Evolutionary conservation across 768 basidiomycete species (phyloP), one percentile per base, ranked within the genome.

Genomic region (Rhizopogon salebrosus): DNA sequence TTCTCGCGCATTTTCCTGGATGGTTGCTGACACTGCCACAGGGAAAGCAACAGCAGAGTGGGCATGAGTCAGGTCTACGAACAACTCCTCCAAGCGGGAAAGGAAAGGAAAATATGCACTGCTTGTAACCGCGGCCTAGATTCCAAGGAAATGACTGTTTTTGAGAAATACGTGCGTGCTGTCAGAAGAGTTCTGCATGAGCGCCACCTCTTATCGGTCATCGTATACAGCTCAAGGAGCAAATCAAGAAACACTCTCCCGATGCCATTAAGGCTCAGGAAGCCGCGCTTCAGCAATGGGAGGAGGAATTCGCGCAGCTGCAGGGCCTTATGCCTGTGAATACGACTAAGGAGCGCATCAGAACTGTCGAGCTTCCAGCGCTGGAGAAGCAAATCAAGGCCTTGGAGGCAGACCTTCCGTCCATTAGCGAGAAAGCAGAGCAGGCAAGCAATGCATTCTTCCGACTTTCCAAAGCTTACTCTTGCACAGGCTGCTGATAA

Each of bases 81-180:
- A 52, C 64, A 65, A 1, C 59, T 90, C 27, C 73, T 92, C 37
- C 69, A 72, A 14, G 65, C 69, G 1, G 90, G 87, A 31, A 80
- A 80, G 62, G 71, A 75, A 46, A 80, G 85, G 56, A 84, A 87
- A 61, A 67, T 75, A 0, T 99, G 95, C 61, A 73, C 80, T 10
- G 84, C 83, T 7, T 98, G 95, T 64, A 82, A 84, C 59, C 80
- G 94, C 1, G 74, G 73, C 36, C 70, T 98, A 62, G 71, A 78
- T 20, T 76, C 78, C 24, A 61, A 64, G 2, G 84, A 85, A 40
- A 58, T 80, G 41, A 69, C 70, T 0, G 74, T 77, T 0, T 89
- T 94, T 55, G 87, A 94, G 65, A 79, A 76, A 69, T 83, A 83
- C 61, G 92, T 90, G 52, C 49, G 84, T 71, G 54, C 20, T 38